Percentiles rank a stretch among this genome's conserved stretches.
These are phyloP conservation scores for Candolleomyces aberdarensis DNA, from an alignment of 768 basidiomycete genomes.

Conservation along the genomic window DNA sequence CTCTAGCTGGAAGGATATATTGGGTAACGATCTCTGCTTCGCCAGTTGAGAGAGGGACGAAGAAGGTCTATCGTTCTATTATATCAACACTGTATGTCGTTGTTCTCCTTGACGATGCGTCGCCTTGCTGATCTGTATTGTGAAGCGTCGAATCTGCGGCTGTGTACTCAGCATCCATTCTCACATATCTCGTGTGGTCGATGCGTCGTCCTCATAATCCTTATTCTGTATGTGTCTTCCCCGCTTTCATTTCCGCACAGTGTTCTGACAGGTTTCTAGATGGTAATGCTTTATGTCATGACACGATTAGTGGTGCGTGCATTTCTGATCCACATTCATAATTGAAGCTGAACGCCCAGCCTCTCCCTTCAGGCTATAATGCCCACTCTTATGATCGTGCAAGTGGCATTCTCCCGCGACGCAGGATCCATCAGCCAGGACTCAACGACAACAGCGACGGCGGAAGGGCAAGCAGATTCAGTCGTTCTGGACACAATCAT, in stretches of 20 bases:
- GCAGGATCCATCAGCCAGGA: slow-evolving; percentile 13
- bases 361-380: slow-evolving; percentile 7
- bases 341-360: not conserved
- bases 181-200: slow-evolving; percentile 14
- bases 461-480: slow-evolving; percentile 3
- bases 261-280: slow-evolving; percentile 5
- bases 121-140: not conserved
- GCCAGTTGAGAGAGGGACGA: slow-evolving; percentile 1
- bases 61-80: slow-evolving; percentile 8
- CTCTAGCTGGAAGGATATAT: slow-evolving; percentile 6
- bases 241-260: not conserved
- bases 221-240: slow-evolving; percentile 9
- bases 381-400: slow-evolving; percentile 13
- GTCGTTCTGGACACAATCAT: slow-evolving; percentile 6
- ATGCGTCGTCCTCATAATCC: slow-evolving; percentile 5
- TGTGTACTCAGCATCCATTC: slow-evolving; percentile 22
- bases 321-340: not conserved
- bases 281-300: slow-evolving; percentile 12
- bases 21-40: slow-evolving; percentile 6
- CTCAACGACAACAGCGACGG: not conserved
- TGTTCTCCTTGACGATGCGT: not conserved
- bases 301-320: slow-evolving; percentile 25
- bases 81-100: slow-evolving; percentile 4
- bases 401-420: slow-evolving; percentile 5
- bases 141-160: slow-evolving; percentile 24